These are phyloP conservation scores for Cavenderia fasciculata DNA, from an alignment of 78 protist genomes.

Conservation along the genomic window DNA sequence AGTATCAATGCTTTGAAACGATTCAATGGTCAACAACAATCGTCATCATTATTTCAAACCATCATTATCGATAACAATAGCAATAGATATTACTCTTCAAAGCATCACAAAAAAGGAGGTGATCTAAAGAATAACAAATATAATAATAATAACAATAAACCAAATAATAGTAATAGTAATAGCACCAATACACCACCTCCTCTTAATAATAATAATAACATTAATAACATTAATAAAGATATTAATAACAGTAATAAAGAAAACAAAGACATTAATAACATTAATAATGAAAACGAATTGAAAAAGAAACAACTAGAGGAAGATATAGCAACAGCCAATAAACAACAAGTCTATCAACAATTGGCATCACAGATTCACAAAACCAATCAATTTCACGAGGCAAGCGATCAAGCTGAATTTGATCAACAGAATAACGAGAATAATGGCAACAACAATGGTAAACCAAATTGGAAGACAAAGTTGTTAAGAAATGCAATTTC, in stretches of 20 bases:
- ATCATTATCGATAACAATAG: too few species aligned
- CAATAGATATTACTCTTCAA: too few species aligned
- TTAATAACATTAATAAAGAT: too few species aligned
- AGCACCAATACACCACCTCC: not conserved
- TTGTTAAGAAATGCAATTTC: constrained; percentile 17
- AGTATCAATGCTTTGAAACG: too few species aligned
- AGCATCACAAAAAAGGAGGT: too few species aligned
- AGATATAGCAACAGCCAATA: not conserved
- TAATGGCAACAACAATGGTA: not conserved
- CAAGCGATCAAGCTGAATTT: not conserved
- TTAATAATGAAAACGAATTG: not conserved
- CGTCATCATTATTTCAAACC: too few species aligned
- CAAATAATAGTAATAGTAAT: not conserved
- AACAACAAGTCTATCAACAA: not conserved
- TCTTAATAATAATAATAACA: not conserved
- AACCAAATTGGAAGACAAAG: not conserved
- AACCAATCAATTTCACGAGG: not conserved
- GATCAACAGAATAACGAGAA: constrained; percentile 6
- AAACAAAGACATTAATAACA: not conserved
- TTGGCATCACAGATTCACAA: not conserved
- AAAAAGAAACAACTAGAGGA: not conserved
- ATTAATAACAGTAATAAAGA: too few species aligned
- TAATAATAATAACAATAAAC: too few species aligned
- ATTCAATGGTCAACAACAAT: too few species aligned
- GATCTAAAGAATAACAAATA: too few species aligned